Conservation (phyloP, 2,329 filamentous ascomycete species). For the Cladorrhinum sp. region DNA sequence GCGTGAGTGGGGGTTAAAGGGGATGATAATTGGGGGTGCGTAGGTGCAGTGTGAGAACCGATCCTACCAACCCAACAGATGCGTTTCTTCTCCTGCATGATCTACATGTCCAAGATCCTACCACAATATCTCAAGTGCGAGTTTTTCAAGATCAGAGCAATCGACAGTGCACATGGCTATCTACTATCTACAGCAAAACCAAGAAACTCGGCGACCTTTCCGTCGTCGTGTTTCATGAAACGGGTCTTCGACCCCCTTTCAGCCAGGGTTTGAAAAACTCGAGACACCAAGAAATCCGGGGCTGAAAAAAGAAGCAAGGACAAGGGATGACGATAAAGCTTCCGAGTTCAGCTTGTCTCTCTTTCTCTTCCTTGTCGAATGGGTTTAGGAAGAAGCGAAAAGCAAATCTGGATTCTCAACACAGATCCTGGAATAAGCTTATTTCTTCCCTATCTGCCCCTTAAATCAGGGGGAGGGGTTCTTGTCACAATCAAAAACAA, state of each 20-base stretch:
- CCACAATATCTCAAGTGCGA: background rate
- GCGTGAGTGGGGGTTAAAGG: slow-evolving; percentile 20
- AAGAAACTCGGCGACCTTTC: background rate
- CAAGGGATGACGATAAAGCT: too few species aligned
- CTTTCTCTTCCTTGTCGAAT: background rate
- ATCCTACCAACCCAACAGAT: slow-evolving; percentile 6
- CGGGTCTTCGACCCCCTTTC: background rate
- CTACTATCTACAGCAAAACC: background rate
- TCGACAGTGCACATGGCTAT: background rate
- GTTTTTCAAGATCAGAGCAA: background rate
- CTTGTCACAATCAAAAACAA: background rate
- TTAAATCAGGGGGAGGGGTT: background rate
- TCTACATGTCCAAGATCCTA: slow-evolving; percentile 6
- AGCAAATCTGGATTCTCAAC: background rate
- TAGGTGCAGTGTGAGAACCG: slow-evolving; percentile 7
- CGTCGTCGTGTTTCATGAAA: background rate
- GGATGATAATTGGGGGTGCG: slow-evolving; percentile 13
- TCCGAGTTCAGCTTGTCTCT: background rate
- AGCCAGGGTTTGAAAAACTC: background rate
- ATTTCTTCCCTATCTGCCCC: background rate
- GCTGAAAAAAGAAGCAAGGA: too few species aligned
- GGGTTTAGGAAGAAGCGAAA: background rate
- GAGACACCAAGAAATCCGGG: background rate
- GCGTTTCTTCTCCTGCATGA: slow-evolving; percentile 27
- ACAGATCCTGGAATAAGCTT: background rate